Percentiles rank a stretch among this genome's conserved stretches.
These are phyloP conservation scores for Amoeboaphelidium protococcarum DNA, from an alignment of 371 early-diverging fungal genomes.

Conservation along the genomic window DNA sequence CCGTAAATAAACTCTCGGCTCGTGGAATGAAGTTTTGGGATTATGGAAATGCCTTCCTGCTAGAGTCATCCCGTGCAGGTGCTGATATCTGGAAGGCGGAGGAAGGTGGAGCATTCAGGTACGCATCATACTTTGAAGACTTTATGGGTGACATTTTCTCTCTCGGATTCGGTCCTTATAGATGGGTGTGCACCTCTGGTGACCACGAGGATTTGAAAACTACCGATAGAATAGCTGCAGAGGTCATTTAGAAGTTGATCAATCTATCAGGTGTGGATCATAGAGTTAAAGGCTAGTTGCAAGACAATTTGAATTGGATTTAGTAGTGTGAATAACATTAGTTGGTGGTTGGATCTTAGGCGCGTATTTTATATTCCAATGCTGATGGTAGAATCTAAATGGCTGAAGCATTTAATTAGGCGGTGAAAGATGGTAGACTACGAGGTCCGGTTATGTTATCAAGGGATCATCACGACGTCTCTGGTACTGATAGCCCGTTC, in stretches of 20 bases:
- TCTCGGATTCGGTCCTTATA: conserved; percentile 3
- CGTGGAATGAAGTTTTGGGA: conserved; percentile 3
- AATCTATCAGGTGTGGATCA: background rate
- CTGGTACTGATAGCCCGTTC: conserved; percentile 4
- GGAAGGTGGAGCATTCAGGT: conserved; percentile 1
- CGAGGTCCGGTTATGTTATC: conserved; percentile 4
- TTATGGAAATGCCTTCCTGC: conserved; percentile 4
- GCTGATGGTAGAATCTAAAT: conserved; percentile 1
- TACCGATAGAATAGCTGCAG: conserved; percentile 2
- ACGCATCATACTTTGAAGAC: conserved; percentile 2
- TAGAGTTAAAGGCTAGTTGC: background rate
- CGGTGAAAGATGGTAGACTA: conserved; percentile 1
- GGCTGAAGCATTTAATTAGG: conserved; percentile 1
- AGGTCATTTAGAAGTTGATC: background rate
- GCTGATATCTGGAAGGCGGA: conserved; percentile 3
- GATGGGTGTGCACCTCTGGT: conserved; percentile 3
- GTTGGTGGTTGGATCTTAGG: conserved; percentile 3
- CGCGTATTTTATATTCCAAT: conserved; percentile 4
- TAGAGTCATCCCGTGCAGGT: conserved; percentile 1
- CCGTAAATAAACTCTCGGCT: background rate
- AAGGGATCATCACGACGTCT: conserved; percentile 5
- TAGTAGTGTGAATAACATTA: background rate
- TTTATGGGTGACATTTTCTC: conserved; percentile 6
- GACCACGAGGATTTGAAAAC: background rate
- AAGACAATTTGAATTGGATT: conserved; percentile 3